phyloP scores from a whole-genome alignment of 208 protist genomes.

The Herpetomonas muscarum region DNA sequence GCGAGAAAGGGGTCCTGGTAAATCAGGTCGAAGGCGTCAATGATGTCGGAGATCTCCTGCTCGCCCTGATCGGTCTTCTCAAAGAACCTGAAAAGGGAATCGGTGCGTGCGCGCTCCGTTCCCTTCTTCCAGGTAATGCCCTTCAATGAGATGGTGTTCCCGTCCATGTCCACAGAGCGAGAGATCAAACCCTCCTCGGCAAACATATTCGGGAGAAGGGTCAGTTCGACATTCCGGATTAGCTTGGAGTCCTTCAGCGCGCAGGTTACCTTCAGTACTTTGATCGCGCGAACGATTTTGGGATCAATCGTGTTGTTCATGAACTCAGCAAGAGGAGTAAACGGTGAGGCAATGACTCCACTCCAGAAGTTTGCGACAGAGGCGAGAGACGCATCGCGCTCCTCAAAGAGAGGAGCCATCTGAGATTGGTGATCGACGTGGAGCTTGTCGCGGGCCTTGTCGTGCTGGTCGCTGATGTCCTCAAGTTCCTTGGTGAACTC shows the following conservation, averaged over 20 bases:
- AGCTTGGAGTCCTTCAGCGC: conserved; percentile 32
- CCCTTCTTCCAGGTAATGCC: conserved; percentile 75
- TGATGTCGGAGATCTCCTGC: conserved; percentile 30
- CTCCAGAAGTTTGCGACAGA: conserved; percentile 60
- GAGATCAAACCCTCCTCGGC: conserved; percentile 51
- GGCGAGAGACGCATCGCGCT: conserved; percentile 45
- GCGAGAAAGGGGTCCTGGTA: conserved; percentile 77
- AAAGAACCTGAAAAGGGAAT: conserved; percentile 81
- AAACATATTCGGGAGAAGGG: conserved; percentile 69
- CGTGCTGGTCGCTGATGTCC: conserved; percentile 27
- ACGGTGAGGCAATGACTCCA: conserved; percentile 29
- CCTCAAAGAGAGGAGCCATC: conserved; percentile 53
- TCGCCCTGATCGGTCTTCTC: conserved; percentile 19
- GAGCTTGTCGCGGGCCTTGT: conserved; percentile 21
- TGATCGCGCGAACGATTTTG: conserved; percentile 71
- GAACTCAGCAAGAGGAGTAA: conserved; percentile 34
- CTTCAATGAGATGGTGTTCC: conserved; percentile 46
- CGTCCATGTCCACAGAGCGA: conserved; percentile 43
- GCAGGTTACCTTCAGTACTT: conserved; percentile 48
- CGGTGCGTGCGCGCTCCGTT: conserved; percentile 46
- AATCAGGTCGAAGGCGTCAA: conserved; percentile 62
- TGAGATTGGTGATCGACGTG: conserved; percentile 34
- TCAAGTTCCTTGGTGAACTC: conserved; percentile 34
- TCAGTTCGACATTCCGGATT: conserved; percentile 44
- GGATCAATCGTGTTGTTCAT: conserved; percentile 78